Evolutionary conservation across 164 flowering plant genomes (phyloP).

Genomic region (Stephania cephalantha): DNA sequence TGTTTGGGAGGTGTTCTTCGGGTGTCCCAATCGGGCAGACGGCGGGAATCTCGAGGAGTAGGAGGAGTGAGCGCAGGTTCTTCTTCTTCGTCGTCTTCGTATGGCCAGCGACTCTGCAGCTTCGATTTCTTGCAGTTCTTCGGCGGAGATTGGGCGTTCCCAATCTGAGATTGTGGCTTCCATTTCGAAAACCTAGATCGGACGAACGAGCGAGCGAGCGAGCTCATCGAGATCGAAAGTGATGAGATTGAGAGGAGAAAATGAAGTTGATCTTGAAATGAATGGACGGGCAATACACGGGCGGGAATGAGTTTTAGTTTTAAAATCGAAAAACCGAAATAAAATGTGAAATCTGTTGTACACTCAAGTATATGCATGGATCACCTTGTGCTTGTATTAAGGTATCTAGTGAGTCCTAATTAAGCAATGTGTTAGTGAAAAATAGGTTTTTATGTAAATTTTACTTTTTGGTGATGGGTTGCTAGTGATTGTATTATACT

Average conservation of each 20-base stretch:
- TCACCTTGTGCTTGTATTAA: too few relatives aligned
- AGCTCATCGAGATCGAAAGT: background rate
- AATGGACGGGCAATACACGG: background rate
- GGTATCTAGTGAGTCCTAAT: too few relatives aligned
- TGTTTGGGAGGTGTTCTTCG: background rate
- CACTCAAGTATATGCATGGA: too few relatives aligned
- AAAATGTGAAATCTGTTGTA: too few relatives aligned
- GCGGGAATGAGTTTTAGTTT: background rate
- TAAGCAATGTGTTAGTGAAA: too few relatives aligned
- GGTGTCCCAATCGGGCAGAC: background rate
- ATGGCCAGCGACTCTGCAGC: constrained; percentile 6
- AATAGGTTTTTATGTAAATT: too few relatives aligned
- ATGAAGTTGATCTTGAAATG: background rate
- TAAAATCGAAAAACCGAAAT: too few relatives aligned
- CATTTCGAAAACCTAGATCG: background rate
- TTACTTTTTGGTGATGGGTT: too few relatives aligned
- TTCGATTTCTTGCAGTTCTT: constrained; percentile 18
- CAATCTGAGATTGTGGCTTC: constrained; percentile 4
- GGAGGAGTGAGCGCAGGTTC: background rate
- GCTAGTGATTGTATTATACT: too few relatives aligned
- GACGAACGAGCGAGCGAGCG: background rate
- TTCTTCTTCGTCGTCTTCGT: background rate
- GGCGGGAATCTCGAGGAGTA: background rate
- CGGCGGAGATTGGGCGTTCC: constrained; percentile 14
- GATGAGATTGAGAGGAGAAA: background rate